phyloP scores from a whole-genome alignment of 164 flowering plant species.

The Nymphaea colorata region DNA sequence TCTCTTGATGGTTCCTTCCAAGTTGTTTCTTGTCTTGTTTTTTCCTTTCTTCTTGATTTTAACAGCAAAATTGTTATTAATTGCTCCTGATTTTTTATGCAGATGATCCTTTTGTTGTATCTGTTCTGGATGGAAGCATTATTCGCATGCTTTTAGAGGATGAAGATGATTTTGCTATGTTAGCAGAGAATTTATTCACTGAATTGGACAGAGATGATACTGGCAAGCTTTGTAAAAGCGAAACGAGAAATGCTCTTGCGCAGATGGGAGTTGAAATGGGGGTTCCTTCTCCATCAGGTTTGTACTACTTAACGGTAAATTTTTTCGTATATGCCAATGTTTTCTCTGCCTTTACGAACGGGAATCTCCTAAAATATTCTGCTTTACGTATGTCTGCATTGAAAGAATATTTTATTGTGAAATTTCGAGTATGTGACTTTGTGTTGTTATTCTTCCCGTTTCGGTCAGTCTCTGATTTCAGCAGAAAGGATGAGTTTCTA shows the following conservation, averaged over 20 bases:
- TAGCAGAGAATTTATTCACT: slow-evolving; percentile 71
- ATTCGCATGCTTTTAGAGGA: slow-evolving; percentile 46
- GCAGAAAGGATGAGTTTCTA: background rate
- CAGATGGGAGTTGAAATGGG: slow-evolving; percentile 72
- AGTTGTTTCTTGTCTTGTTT: no score
- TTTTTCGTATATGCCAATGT: background rate
- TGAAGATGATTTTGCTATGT: slow-evolving; percentile 82
- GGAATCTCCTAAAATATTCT: background rate
- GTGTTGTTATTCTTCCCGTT: background rate
- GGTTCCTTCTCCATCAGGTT: slow-evolving; percentile 59
- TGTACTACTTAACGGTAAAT: slow-evolving; percentile 3
- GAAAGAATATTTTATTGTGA: no score
- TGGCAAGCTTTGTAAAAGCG: slow-evolving; percentile 51
- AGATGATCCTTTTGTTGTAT: slow-evolving; percentile 61
- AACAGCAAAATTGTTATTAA: no score
- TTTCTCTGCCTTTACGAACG: background rate
- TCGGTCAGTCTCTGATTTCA: background rate
- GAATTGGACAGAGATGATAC: slow-evolving; percentile 57
- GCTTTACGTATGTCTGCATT: background rate
- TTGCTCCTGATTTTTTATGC: background rate
- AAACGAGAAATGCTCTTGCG: slow-evolving; percentile 43
- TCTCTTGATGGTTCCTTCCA: no score
- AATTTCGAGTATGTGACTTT: no score
- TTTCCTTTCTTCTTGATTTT: no score
- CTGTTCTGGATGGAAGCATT: slow-evolving; percentile 50